Evolutionary conservation across 805 yeast genomes (phyloP).

Genomic region (Scheffersomyces ergatensis): DNA sequence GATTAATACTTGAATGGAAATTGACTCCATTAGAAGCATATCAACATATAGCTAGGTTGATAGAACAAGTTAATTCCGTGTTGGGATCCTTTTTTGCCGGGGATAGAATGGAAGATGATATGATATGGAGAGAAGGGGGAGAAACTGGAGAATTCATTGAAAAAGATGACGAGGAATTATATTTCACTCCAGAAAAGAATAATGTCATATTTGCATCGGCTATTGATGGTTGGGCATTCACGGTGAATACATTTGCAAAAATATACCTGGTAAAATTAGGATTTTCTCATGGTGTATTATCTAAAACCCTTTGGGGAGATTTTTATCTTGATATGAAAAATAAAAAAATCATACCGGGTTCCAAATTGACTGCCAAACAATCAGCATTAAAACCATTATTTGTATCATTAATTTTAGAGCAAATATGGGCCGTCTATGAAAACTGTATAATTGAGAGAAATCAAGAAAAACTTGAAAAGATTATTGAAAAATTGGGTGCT

Average conservation of each 20-base stretch:
- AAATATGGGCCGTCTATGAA: constrained; percentile 88
- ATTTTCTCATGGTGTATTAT: constrained; percentile 72
- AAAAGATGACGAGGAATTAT: constrained; percentile 74
- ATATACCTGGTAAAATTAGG: constrained; percentile 84
- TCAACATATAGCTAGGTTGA: constrained; percentile 67
- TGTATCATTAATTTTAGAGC: constrained; percentile 83
- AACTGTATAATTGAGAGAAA: constrained; percentile 64
- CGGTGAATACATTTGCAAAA: constrained; percentile 81
- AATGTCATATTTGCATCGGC: constrained; percentile 92
- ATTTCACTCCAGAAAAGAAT: constrained; percentile 82
- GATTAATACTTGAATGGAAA: constrained; percentile 78
- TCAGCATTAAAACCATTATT: constrained; percentile 67
- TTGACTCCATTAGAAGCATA: constrained; percentile 85
- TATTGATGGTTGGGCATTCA: constrained; percentile 97
- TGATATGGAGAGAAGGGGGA: constrained; percentile 66
- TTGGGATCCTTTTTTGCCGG: constrained; percentile 92
- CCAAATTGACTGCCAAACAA: constrained; percentile 57
- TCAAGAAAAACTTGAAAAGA: constrained; percentile 69
- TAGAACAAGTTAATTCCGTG: constrained; percentile 94
- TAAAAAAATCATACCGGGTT: constrained; percentile 72
- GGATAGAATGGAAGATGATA: constrained; percentile 86
- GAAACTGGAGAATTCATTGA: constrained; percentile 64
- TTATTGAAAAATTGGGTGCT: constrained; percentile 66
- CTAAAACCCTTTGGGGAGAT: constrained; percentile 95
- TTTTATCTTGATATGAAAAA: constrained; percentile 85